phyloP scores from a whole-genome alignment of 1,284 basidiomycete species.

The Leccinum pachyderme region DNA sequence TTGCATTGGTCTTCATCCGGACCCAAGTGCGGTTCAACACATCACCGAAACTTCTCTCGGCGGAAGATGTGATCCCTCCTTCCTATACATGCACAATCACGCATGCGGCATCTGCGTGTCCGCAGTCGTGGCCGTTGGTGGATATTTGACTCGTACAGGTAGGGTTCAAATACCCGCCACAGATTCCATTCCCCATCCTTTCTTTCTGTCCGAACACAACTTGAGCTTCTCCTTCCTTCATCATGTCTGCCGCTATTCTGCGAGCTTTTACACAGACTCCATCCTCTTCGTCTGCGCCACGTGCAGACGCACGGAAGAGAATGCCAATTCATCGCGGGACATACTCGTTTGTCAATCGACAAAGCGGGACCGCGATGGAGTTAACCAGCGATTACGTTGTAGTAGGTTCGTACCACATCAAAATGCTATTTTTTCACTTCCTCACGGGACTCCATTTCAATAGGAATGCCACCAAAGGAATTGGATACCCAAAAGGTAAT shows the following conservation, averaged over 20 bases:
- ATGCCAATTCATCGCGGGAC: slow-evolving; percentile 32
- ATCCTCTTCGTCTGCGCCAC: slow-evolving; percentile 9
- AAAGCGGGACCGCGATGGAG: slow-evolving; percentile 35
- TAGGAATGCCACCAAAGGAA: slow-evolving; percentile 32
- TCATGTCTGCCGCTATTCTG: slow-evolving; percentile 26
- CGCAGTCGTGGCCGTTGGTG: slow-evolving; percentile 12
- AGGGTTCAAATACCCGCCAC: slow-evolving; percentile 19
- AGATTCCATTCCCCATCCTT: background rate
- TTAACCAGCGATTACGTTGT: slow-evolving; percentile 26
- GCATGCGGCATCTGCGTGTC: slow-evolving; percentile 25
- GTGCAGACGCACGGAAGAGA: slow-evolving; percentile 20
- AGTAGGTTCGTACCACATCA: slow-evolving; percentile 18
- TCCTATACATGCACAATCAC: background rate
- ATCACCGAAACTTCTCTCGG: slow-evolving; percentile 17
- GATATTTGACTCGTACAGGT: slow-evolving; percentile 2
- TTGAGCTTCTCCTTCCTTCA: background rate
- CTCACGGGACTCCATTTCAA: slow-evolving; percentile 5
- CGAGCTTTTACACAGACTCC: slow-evolving; percentile 22
- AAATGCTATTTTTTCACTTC: background rate
- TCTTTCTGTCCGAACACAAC: background rate
- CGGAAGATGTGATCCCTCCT: slow-evolving; percentile 6
- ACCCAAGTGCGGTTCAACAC: slow-evolving; percentile 6
- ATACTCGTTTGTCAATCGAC: slow-evolving; percentile 31
- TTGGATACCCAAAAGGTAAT: slow-evolving; percentile 28
- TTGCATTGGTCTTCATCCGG: background rate